A percentile compares a stretch with the other conserved stretches of the same genome.
Conservation (phyloP, 2,329 filamentous ascomycete species). For the Nemania serpens region DNA sequence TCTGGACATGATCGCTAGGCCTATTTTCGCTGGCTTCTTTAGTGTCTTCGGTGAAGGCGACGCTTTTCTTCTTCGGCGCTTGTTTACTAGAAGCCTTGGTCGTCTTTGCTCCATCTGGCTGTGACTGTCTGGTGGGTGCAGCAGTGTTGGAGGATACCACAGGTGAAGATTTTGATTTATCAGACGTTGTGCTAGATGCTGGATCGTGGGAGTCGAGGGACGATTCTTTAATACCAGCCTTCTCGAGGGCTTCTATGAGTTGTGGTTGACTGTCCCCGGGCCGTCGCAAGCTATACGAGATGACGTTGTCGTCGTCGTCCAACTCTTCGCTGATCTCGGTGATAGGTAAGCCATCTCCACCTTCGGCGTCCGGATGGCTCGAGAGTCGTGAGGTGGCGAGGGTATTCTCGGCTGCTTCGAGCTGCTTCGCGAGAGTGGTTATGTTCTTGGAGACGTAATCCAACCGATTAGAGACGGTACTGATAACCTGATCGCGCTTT, state of each 20-base stretch:
- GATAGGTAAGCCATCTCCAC: conserved; percentile 75
- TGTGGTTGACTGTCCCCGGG: conserved; percentile 70
- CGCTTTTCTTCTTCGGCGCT: conserved; percentile 52
- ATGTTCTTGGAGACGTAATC: conserved; percentile 91
- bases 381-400: conserved; percentile 66
- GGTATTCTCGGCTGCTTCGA: conserved; percentile 69
- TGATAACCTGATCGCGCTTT: conserved; percentile 65
- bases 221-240: conserved; percentile 68
- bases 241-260: conserved; percentile 73
- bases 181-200: conserved; percentile 22
- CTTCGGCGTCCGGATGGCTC: conserved; percentile 63
- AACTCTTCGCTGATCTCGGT: conserved; percentile 92
- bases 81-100: conserved; percentile 17
- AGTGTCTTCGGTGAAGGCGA: conserved; percentile 66
- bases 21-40: conserved; percentile 49
- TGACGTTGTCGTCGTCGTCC: conserved; percentile 85
- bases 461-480: conserved; percentile 73
- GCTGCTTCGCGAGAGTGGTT: conserved; percentile 61
- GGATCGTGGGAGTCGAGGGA: conserved; percentile 35
- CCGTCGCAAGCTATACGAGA: conserved; percentile 68
- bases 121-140: neutral
- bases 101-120: conserved; percentile 1
- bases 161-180: conserved; percentile 27
- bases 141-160: conserved; percentile 4
- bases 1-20: conserved; percentile 49